Percentiles rank a stretch among this genome's conserved stretches.
Conservation (phyloP, 1,284 basidiomycete species). For the Apiotrichum siamense region DNA sequence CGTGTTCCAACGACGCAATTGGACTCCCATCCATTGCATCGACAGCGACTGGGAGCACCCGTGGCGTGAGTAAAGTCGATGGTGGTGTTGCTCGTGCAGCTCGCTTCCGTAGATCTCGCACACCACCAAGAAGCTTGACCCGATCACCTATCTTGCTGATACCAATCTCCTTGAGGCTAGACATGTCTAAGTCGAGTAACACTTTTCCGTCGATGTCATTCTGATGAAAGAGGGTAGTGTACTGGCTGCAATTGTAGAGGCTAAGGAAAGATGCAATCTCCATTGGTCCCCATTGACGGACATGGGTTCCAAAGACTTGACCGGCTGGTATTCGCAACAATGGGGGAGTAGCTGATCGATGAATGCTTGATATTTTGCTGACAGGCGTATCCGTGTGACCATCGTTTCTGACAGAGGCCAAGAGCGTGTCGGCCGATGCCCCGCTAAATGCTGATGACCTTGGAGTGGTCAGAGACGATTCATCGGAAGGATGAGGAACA, state of each 20-base stretch:
- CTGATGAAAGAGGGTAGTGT: slow-evolving; percentile 62
- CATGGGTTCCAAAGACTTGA: slow-evolving; percentile 28
- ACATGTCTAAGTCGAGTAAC: slow-evolving; percentile 79
- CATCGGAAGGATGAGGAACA: slow-evolving; percentile 1
- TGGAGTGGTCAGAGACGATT: slow-evolving; percentile 25
- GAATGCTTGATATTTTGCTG: neutral
- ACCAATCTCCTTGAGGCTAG: slow-evolving; percentile 79
- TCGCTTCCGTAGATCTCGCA: slow-evolving; percentile 64
- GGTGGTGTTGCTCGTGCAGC: slow-evolving; percentile 12
- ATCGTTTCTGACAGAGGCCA: neutral
- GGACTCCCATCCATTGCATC: neutral
- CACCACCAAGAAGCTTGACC: slow-evolving; percentile 73
- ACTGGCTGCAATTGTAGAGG: slow-evolving; percentile 58
- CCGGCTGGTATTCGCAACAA: slow-evolving; percentile 25
- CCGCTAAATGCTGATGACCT: slow-evolving; percentile 27
- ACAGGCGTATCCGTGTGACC: neutral
- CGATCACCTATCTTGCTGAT: slow-evolving; percentile 81
- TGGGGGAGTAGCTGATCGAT: slow-evolving; percentile 32
- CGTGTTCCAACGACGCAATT: neutral
- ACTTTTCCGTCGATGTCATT: slow-evolving; percentile 87
- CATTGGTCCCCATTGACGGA: slow-evolving; percentile 31
- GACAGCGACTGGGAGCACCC: neutral
- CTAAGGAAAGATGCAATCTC: slow-evolving; percentile 38
- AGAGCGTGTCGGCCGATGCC: neutral
- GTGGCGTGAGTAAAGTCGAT: neutral